Base-by-base conservation (phyloP, 257 asterid genomes). In the Solanum pinnatisectum region DNA sequence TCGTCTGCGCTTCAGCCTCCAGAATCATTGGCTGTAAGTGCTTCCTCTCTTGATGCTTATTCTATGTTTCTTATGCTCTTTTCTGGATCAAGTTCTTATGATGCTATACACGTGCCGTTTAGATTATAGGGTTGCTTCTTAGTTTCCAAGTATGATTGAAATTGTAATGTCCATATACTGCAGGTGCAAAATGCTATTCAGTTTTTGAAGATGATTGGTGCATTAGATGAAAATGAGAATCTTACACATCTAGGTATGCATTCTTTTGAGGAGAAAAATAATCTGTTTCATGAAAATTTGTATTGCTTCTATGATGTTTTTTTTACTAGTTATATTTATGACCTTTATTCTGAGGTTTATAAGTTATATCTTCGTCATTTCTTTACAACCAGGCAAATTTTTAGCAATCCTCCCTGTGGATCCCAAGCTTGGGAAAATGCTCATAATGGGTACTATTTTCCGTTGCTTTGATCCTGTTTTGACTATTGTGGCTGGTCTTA, bases 141-240 rank as follows among this genome's bases (percentile, higher is more conserved):
- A 81, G 18, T 52, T 52, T 8, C 67, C 44, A 42, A 40, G 56
- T 88, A 16, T 27, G 25, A 79, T 60, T 44, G 27, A 30, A 56
- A 56, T 39, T 84, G 78, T 77, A 40, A 76, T 85, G 77, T 87
- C 83, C 73, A 86, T 87, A 70, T 88, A 49, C 90, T 88, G 89
- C 95, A 97, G 99, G 99, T 97, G 87, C 98, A 95, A 93, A 97
- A 97, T 94, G 99, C 99, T 89, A 94, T 97, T 91, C 98, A 91
- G 23, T 97, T 97, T 88, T 91, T 97, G 93, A 96, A 95, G 97
- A 94, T 96, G 99, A 95, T 97, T 88, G 99, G 98, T 83, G 98
- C 99, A 67, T 93, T 97, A 88, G 98, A 95, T 93, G 99, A 94
- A 91, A 91, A 92, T 91, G 99, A 97, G 92, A 96, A 94, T 90